Percentiles rank a stretch among this genome's conserved stretches.
Conservation (phyloP, 805 yeast species). For the Metschnikowia chrysomelidarum region DNA sequence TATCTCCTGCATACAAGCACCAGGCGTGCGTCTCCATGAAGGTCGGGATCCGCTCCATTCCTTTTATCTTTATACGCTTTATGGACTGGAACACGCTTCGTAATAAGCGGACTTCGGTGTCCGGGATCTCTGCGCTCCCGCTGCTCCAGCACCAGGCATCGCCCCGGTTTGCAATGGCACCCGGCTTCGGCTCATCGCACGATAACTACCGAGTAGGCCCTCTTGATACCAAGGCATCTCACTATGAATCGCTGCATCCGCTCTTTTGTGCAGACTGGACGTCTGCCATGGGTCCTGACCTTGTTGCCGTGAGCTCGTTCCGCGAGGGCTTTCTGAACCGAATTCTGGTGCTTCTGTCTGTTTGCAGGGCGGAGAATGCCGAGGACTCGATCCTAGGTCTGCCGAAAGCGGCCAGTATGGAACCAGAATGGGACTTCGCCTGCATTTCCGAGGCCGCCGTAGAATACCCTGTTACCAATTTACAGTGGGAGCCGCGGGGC, state of each 20-base stretch:
- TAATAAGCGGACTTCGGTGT: conserved; percentile 16
- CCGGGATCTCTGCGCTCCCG: conserved; percentile 9
- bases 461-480: conserved; percentile 66
- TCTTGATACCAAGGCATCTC: conserved; percentile 8
- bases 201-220: neutral
- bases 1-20: too few species aligned
- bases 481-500: conserved; percentile 68
- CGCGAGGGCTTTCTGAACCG: conserved; percentile 75
- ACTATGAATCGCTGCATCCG: conserved; percentile 26
- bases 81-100: conserved; percentile 20
- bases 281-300: conserved; percentile 32
- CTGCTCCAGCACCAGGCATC: conserved; percentile 9
- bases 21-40: too few species aligned
- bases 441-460: conserved; percentile 51
- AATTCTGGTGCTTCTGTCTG: conserved; percentile 55
- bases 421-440: conserved; percentile 36
- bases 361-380: conserved; percentile 28
- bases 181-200: conserved; percentile 1
- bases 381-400: conserved; percentile 4
- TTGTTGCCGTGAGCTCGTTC: conserved; percentile 70
- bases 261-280: conserved; percentile 39
- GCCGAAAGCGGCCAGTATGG: conserved; percentile 1
- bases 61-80: too few species aligned
- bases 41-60: too few species aligned
- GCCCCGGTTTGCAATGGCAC: conserved; percentile 5